Percentiles rank a stretch among this genome's conserved stretches.
Evolutionary conservation across 2,329 filamentous ascomycete genomes (phyloP).

Genomic region (Colletotrichum costaricense): DNA sequence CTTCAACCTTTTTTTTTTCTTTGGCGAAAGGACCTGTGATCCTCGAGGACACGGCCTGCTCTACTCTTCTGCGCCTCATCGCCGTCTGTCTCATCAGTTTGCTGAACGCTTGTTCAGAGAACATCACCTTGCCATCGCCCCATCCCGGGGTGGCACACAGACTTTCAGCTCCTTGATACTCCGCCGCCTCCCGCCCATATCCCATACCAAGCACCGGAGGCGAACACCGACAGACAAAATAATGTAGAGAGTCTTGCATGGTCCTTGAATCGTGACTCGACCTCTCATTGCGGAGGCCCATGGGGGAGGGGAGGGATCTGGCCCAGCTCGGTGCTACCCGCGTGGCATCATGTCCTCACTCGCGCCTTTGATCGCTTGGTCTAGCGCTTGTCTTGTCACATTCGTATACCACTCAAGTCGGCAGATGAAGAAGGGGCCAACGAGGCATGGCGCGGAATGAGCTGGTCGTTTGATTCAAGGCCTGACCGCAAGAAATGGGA

Average conservation of each 20-base stretch:
- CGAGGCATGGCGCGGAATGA: not conserved
- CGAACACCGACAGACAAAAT: not conserved
- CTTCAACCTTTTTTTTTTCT: not conserved
- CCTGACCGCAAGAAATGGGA: not conserved
- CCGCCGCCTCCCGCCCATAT: constrained; percentile 5
- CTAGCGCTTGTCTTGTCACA: not conserved
- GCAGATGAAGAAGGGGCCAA: not conserved
- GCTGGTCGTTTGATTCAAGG: not conserved
- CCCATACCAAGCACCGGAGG: not conserved
- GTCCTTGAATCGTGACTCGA: constrained; percentile 1
- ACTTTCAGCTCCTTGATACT: not conserved
- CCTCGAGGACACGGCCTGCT: not conserved
- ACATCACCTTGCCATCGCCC: constrained; percentile 17
- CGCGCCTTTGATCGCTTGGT: constrained; percentile 24
- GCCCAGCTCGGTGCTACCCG: not conserved
- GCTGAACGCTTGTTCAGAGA: not conserved
- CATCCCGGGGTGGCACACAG: constrained; percentile 2
- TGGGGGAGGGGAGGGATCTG: not conserved
- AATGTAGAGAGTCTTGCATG: not conserved
- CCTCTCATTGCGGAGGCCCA: not conserved
- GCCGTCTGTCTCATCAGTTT: constrained; percentile 8
- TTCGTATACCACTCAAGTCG: not conserved
- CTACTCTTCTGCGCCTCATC: constrained; percentile 4
- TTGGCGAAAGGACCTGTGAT: not conserved
- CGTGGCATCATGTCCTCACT: not conserved